A percentile compares a stretch with the other conserved stretches of the same genome.
These are phyloP conservation scores for Nymphaea thermarum DNA, from an alignment of 164 flowering plant genomes.

Conservation along the genomic window DNA sequence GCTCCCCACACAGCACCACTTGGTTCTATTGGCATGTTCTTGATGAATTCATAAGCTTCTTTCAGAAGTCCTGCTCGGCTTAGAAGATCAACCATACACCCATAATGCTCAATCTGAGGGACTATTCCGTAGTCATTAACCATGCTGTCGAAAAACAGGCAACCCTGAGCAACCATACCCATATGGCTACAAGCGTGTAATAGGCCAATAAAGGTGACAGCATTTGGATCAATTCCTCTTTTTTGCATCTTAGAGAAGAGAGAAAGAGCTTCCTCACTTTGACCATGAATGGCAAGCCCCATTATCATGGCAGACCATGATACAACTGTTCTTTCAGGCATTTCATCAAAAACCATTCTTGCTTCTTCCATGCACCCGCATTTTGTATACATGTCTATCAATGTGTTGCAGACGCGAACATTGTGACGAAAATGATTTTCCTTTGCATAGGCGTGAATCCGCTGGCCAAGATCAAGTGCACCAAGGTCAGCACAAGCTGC, in stretches of 20 bases:
- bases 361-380: slow-evolving; percentile 60
- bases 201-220: slow-evolving; percentile 44
- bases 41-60: slow-evolving; percentile 45
- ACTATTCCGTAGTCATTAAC: slow-evolving; percentile 30
- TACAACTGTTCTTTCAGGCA: slow-evolving; percentile 49
- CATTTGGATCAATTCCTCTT: slow-evolving; percentile 39
- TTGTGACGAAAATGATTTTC: slow-evolving; percentile 32
- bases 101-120: slow-evolving; percentile 50
- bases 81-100: slow-evolving; percentile 60
- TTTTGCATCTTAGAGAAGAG: slow-evolving; percentile 29
- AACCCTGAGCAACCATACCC: slow-evolving; percentile 40
- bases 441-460: slow-evolving; percentile 41
- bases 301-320: slow-evolving; percentile 82
- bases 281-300: slow-evolving; percentile 56
- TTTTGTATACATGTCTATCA: slow-evolving; percentile 77
- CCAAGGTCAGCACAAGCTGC: slow-evolving; percentile 74
- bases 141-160: slow-evolving; percentile 36
- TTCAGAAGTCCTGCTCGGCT: slow-evolving; percentile 51
- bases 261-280: slow-evolving; percentile 31
- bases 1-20: slow-evolving; percentile 62
- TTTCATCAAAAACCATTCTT: slow-evolving; percentile 28
- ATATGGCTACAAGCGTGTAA: slow-evolving; percentile 61
- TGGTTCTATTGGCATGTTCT: slow-evolving; percentile 42
- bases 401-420: slow-evolving; percentile 37
- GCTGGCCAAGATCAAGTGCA: slow-evolving; percentile 43